phyloP scores from a whole-genome alignment of 2,329 filamentous ascomycete species.

The Cercospora sp. region DNA sequence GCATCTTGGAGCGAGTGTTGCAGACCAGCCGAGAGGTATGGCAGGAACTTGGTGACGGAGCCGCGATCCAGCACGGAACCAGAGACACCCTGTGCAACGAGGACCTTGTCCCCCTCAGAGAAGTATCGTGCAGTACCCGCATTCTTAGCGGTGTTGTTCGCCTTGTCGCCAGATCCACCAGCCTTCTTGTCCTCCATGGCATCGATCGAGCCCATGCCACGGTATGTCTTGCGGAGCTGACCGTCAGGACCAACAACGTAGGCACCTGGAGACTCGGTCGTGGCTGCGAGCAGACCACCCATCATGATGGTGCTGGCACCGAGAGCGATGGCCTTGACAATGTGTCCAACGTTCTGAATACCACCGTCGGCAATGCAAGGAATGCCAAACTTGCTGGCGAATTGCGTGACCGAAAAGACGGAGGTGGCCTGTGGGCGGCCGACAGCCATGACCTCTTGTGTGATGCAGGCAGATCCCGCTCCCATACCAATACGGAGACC shows the following conservation, averaged over 20 bases:
- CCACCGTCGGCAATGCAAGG: conserved; percentile 97
- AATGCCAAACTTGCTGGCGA: conserved; percentile 90
- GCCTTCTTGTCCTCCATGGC: conserved; percentile 99
- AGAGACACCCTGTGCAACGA: conserved; percentile 95
- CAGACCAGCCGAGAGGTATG: conserved; percentile 90
- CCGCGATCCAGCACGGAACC: conserved; percentile 80
- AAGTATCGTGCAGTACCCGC: conserved; percentile 98
- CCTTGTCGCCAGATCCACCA: conserved; percentile 70
- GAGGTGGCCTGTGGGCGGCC: conserved; percentile 93
- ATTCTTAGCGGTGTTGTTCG: conserved; percentile 91
- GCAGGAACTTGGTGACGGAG: conserved; percentile 89
- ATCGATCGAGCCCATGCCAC: conserved; percentile 98
- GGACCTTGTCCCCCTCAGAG: conserved; percentile 89
- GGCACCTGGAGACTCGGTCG: conserved; percentile 93
- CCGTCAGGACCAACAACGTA: conserved; percentile 96
- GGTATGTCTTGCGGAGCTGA: conserved; percentile 98
- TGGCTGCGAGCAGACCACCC: conserved; percentile 95
- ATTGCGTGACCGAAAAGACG: conserved; percentile 84
- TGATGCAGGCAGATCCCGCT: conserved; percentile 96
- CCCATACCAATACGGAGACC: conserved; percentile 99
- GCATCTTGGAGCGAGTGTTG: conserved; percentile 98
- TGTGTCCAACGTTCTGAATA: conserved; percentile 97
- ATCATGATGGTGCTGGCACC: conserved; percentile 98
- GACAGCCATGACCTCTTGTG: conserved; percentile 99
- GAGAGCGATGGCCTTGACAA: conserved; percentile 94